Conservation (phyloP, 176 grass and related monocot genomes). For the Zizania latifolia region DNA sequence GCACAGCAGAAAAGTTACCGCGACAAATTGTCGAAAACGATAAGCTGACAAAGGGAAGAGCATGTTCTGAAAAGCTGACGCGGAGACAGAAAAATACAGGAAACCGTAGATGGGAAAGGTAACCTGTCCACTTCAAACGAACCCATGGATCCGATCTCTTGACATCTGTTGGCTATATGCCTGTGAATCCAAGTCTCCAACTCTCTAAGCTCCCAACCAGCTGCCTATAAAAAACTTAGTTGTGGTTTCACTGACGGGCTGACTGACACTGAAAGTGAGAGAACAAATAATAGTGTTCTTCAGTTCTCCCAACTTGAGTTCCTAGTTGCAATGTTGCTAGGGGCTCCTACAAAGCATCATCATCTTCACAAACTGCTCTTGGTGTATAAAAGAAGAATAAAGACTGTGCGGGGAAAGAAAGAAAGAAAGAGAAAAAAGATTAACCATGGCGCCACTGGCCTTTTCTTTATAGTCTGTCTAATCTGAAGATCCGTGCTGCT, state of each 20-base stretch:
- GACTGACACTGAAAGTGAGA: slow-evolving; percentile 33
- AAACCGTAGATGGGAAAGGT: not conserved
- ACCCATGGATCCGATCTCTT: slow-evolving; percentile 12
- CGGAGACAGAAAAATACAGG: not conserved
- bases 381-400: slow-evolving; percentile 15
- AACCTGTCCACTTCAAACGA: slow-evolving; percentile 3
- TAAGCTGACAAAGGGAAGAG: not conserved
- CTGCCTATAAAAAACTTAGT: slow-evolving; percentile 13
- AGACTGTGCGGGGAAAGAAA: not conserved
- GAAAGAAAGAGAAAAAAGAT: not conserved
- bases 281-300: not conserved
- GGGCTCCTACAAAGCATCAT: not conserved
- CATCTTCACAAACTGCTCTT: slow-evolving; percentile 32
- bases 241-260: slow-evolving; percentile 25
- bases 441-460: not conserved
- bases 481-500: not conserved
- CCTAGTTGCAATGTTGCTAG: not conserved
- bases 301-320: not conserved
- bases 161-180: slow-evolving; percentile 2
- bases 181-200: slow-evolving; percentile 9
- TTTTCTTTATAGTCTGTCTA: slow-evolving; percentile 29
- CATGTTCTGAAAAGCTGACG: not conserved
- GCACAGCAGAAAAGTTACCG: not conserved
- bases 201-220: slow-evolving; percentile 19
- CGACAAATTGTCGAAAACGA: not conserved